Evolutionary conservation across 352 stramenopile species (phyloP), one percentile per base, ranked within the genome.

Genomic region (Phytophthora podocarpi): DNA sequence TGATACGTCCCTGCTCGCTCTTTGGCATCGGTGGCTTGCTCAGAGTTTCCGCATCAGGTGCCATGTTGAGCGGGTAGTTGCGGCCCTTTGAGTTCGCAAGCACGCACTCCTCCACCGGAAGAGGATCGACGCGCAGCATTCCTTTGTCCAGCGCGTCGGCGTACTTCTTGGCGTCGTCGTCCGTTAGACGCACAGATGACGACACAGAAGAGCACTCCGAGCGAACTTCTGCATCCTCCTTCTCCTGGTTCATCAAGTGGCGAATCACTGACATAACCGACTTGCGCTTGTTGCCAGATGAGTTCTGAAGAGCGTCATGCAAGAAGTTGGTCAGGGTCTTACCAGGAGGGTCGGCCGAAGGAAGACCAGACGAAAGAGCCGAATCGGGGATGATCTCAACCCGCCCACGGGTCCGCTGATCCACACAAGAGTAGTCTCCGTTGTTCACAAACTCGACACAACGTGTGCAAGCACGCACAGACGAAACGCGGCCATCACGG

Each of bases 221-320:
- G 13, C 55, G 45, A 16, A 39, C 23, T 23, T 72, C 62, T 10
- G 39, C 30, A 8, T 69, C 52, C 5, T 57, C 66, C 28, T 65
- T 61, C 16, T 83, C 73, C 24, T 85, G 74, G 16, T 78, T 74
- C 13, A 90, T 49, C 41, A 90, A 51, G 30, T 77, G 63, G 40
- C 85, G 75, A 59, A 90, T 83, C 20, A 90, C 78, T 1, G 62
- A 83, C 72, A 86, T 77, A 9, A 89, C 65, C 10, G 74, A 81
- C 50, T 79, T 67, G 6, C 51, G 55, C 36, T 70, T 72, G 55
- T 24, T 62, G 13, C 64, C 67, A 1, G 67, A 70, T 8, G 63
- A 67, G 35, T 51, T 74, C 28, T 74, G 58, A 16, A 78, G 47
- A 4, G 64, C 64, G 4, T 74, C 60, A 18, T 74, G 41, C 41